Percentiles rank a stretch among this genome's conserved stretches.
phyloP scores from a whole-genome alignment of 2,329 filamentous ascomycete species.

The Chrysoporthe puriensis region DNA sequence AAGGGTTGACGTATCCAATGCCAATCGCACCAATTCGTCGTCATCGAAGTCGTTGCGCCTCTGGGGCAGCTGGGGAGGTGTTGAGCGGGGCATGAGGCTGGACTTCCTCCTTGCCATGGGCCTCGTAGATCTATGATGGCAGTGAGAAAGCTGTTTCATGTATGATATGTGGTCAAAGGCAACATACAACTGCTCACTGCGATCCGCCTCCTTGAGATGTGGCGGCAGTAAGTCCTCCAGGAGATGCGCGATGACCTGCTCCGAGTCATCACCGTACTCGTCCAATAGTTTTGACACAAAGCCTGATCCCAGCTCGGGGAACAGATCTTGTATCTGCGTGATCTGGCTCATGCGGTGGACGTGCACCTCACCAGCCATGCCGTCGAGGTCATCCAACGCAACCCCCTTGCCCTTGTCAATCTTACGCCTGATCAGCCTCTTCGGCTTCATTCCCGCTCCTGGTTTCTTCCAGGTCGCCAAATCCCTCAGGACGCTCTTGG shows the following conservation, averaged over 20 bases:
- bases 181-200: constrained; percentile 64
- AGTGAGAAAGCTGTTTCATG: constrained; percentile 33
- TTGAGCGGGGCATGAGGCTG: constrained; percentile 61
- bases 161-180: not conserved
- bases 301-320: constrained; percentile 81
- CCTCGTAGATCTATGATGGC: constrained; percentile 30
- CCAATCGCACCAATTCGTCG: constrained; percentile 76
- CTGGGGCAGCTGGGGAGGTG: constrained; percentile 58
- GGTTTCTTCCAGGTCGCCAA: constrained; percentile 64
- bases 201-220: constrained; percentile 67
- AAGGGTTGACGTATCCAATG: constrained; percentile 67
- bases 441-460: constrained; percentile 54
- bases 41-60: constrained; percentile 79
- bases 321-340: constrained; percentile 90
- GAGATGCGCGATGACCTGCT: constrained; percentile 79
- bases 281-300: constrained; percentile 82
- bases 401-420: constrained; percentile 68
- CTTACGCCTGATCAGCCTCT: constrained; percentile 56
- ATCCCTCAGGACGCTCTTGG: constrained; percentile 63
- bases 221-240: constrained; percentile 76
- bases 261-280: constrained; percentile 75
- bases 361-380: constrained; percentile 59
- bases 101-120: constrained; percentile 33
- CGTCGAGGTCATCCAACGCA: constrained; percentile 41
- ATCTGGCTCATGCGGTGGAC: constrained; percentile 83